Percentiles rank a stretch among this genome's conserved stretches.
Evolutionary conservation across 768 basidiomycete species (phyloP).

Genomic region (Phylloporus scabripes): DNA sequence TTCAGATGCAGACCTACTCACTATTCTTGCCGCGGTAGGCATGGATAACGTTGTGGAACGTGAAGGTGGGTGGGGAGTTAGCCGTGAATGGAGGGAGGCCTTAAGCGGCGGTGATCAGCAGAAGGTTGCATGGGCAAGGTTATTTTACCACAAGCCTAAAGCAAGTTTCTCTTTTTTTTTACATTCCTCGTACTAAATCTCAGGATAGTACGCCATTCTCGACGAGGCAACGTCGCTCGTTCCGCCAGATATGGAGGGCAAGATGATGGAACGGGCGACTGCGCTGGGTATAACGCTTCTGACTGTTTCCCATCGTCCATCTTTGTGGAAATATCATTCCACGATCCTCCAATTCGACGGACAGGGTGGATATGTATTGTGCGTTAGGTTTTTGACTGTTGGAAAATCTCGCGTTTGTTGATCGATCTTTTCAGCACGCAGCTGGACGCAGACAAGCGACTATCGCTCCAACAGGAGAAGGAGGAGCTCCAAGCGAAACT

Average conservation of each 20-base stretch:
- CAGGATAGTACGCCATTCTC: conserved; percentile 82
- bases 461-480: conserved; percentile 93
- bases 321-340: conserved; percentile 88
- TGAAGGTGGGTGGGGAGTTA: conserved; percentile 92
- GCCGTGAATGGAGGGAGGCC: conserved; percentile 91
- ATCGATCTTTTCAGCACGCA: conserved; percentile 53
- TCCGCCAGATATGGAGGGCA: conserved; percentile 84
- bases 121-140: conserved; percentile 92
- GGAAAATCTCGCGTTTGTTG: neutral
- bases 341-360: conserved; percentile 91
- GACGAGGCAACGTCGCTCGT: conserved; percentile 97
- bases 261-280: conserved; percentile 93
- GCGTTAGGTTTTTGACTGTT: conserved; percentile 28
- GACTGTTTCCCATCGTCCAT: conserved; percentile 93
- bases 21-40: conserved; percentile 70
- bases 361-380: conserved; percentile 95
- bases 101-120: conserved; percentile 96
- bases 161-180: conserved; percentile 34
- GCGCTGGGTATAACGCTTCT: conserved; percentile 84
- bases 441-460: conserved; percentile 82
- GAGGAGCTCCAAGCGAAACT: conserved; percentile 81
- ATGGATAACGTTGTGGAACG: conserved; percentile 85
- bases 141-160: conserved; percentile 95
- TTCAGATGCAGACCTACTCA: conserved; percentile 68
- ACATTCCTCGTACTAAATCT: neutral